Evolutionary conservation across 768 basidiomycete genomes (phyloP), one percentile per base, ranked within the genome.

Genomic region (Auricularia cornea): DNA sequence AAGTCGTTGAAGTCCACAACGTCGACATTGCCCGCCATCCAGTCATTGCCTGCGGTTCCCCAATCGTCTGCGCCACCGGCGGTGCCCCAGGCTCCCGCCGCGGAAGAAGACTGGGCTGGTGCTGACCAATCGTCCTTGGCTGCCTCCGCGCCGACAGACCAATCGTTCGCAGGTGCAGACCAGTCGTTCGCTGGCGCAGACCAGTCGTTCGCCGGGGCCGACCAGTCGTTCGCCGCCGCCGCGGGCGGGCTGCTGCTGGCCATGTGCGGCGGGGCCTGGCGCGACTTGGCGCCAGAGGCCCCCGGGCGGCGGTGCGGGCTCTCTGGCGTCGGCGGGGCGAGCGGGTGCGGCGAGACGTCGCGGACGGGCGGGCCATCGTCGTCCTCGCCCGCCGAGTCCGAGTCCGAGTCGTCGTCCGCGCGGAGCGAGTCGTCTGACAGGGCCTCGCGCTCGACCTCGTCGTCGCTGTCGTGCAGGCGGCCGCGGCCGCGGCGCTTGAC

Each of bases 1-100:
- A 84, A 72, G 63, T 92, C 87, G 60, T 84, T 80, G 70, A 93
- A 94, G 63, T 92, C 88, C 67, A 93, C 86, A 68, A 92, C 86
- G 38, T 90, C 92, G 8, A 93, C 79, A 30, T 85, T 83, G 8
- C 82, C 88, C 26, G 54, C 28, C 12, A 16, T 29, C 54, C 54
- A 57, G 54, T 57, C 28, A 8, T 5, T 52, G 20, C 12, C 51
- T 12, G 51, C 20, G n/a, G 51, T 28, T n/a, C 51, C 51, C 51
- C 51, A 52, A 20, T 38, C 35, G 35, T 38, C 35, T 38, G 35
- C 35, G 35, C 16, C 44, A 12, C 20, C 23, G 6, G 54, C 28
- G 6, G 54, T 20, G 20, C 54, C 54, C 54, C 54, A 57, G 54
- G 4, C 54, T 14, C 30, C 54, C 11, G 28, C 26, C 6, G 54